Base-by-base conservation (phyloP, 2,329 filamentous ascomycete genomes). In the Hysterium pulicare region DNA sequence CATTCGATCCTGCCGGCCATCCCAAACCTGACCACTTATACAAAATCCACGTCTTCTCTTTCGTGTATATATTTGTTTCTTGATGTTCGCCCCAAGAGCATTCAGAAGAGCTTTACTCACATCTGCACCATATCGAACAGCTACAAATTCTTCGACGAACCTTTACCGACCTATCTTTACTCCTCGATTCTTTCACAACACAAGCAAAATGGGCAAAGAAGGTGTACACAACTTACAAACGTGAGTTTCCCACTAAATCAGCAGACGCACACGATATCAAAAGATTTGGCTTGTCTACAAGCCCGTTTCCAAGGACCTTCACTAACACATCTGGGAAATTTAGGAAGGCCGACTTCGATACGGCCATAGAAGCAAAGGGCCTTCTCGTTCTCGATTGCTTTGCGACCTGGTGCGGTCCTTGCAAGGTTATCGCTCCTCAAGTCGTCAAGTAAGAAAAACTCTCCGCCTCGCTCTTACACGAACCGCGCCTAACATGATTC, bases 331-430 rank as follows among this genome's bases (percentile, higher is more conserved):
- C 35, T 22, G 33, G 16, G n/a, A 30, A 45, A 16, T 41, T 48
- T 49, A 87, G 82, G 52, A 78, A 76, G 62, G 61, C 71, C 19
- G 79, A 82, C 22, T 90, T 81, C 67, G 65, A 79, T 42, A 59
- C 67, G 23, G 77, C 77, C 44, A 56, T 84, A 46, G 64, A 72
- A 42, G 59, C 72, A 39, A 56, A 74, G 42, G 70, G 81, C 60
- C 68, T 86, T 51, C 79, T 95, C 55, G 73, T 96, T 47, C 73
- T 97, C 60, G 91, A 97, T 75, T 90, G 82, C 74, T 90, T 86
- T 69, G 90, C 90, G 43, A 82, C 75, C 49, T 96, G 90, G 90
- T 97, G 91, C 75, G 90, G 89, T 47, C 91, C 91, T 47, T 97
- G 91, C 85, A 95, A 90, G 77, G 78, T 83, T 58, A 93, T 96